phyloP scores from a whole-genome alignment of 371 early-diverging fungal species.

The Mucor irregularis region DNA sequence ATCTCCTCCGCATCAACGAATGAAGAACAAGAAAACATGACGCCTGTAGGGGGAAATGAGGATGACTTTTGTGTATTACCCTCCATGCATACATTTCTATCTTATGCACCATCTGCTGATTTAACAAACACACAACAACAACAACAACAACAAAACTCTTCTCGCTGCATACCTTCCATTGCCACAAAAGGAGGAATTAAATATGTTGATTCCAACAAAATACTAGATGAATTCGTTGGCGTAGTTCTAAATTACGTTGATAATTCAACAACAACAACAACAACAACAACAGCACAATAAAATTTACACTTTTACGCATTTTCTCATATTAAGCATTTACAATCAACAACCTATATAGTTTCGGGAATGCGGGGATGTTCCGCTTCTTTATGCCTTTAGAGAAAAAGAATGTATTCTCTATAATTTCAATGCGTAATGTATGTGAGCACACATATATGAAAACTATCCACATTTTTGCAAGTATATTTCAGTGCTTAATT shows the following conservation, averaged over 20 bases:
- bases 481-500: no score
- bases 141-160: slow-evolving; percentile 14
- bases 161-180: slow-evolving; percentile 14
- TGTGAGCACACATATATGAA: no score
- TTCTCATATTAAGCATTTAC: no score
- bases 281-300: slow-evolving; percentile 16
- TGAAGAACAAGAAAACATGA: not conserved
- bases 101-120: slow-evolving; percentile 17
- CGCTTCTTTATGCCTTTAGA: slow-evolving; percentile 5
- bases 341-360: no score
- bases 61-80: slow-evolving; percentile 23
- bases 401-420: not conserved
- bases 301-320: not conserved
- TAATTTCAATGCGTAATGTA: no score
- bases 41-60: not conserved
- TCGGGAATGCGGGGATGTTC: slow-evolving; percentile 25
- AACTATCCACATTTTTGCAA: no score
- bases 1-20: not conserved
- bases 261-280: no score
- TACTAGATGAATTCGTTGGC: slow-evolving; percentile 36
- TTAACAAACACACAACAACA: not conserved
- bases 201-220: slow-evolving; percentile 30
- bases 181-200: slow-evolving; percentile 27
- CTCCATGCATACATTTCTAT: slow-evolving; percentile 28
- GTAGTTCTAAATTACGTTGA: slow-evolving; percentile 33